Conservation (phyloP, 2,329 filamentous ascomycete genomes). For the Xylariomycetidae sp. region DNA sequence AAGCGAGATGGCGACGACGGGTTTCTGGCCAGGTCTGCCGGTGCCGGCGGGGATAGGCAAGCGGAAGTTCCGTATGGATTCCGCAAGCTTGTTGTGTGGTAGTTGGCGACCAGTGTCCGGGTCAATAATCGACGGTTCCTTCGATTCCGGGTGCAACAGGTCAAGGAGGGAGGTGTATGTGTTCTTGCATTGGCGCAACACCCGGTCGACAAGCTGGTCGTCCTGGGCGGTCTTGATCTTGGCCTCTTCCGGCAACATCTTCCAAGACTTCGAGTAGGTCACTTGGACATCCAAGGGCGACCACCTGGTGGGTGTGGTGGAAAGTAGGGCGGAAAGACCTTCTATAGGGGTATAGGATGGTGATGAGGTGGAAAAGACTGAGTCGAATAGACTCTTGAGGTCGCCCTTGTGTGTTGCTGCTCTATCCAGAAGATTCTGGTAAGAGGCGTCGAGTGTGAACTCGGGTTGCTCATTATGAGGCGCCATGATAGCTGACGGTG, state of each 20-base stretch:
- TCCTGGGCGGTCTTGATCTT: background rate
- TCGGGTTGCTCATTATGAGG: no score
- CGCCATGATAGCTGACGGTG: no score
- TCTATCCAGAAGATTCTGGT: background rate
- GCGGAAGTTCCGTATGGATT: constrained; percentile 28
- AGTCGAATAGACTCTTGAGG: background rate
- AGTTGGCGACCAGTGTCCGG: background rate
- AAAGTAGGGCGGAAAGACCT: background rate
- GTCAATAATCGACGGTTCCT: background rate
- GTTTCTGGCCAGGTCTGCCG: constrained; percentile 23
- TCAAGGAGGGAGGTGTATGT: background rate
- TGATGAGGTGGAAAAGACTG: background rate
- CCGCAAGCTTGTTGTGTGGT: constrained; percentile 28
- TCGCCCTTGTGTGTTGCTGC: background rate
- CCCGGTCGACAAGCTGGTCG: background rate
- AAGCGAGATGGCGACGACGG: constrained; percentile 43
- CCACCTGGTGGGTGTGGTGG: background rate
- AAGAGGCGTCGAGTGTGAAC: no score
- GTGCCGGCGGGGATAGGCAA: constrained; percentile 19
- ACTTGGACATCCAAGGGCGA: background rate
- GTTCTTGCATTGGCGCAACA: background rate
- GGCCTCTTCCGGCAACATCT: background rate
- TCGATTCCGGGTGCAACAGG: background rate
- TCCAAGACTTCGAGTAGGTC: background rate
- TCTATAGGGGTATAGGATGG: background rate